phyloP scores from a whole-genome alignment of 164 flowering plant species.

The Macadamia integrifolia region DNA sequence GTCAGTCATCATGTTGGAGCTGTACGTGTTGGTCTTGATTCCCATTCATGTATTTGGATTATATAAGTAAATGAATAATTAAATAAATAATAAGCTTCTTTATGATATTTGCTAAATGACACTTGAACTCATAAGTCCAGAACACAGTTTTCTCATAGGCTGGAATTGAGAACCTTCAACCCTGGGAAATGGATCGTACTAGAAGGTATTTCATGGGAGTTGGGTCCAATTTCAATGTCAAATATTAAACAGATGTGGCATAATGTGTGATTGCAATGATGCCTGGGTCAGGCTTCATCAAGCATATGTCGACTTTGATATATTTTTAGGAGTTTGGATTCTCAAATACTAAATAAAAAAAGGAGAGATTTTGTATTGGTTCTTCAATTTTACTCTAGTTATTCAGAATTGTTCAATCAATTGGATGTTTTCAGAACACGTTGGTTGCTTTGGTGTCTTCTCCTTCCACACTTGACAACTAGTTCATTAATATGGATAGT shows the following conservation, averaged over 20 bases:
- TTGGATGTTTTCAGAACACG: not conserved
- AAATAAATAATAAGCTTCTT: not conserved
- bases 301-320: not conserved
- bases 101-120: not conserved
- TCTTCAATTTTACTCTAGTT: not conserved
- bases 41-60: not conserved
- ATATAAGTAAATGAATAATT: not conserved
- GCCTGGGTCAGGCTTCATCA: not conserved
- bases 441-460: not conserved
- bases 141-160: no score
- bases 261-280: not conserved
- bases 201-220: not conserved
- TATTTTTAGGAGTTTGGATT: not conserved
- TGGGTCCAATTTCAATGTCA: no score
- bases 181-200: not conserved
- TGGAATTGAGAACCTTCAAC: not conserved
- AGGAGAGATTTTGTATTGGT: not conserved
- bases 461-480: not conserved
- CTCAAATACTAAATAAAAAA: not conserved
- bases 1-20: slow-evolving; percentile 77
- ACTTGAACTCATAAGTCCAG: no score
- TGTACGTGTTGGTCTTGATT: slow-evolving; percentile 29
- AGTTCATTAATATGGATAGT: no score
- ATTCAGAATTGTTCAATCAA: not conserved
- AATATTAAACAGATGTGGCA: not conserved